phyloP scores from a whole-genome alignment of 192 early-diverging fungal genomes.

The Rhizoclosmatium sp. region DNA sequence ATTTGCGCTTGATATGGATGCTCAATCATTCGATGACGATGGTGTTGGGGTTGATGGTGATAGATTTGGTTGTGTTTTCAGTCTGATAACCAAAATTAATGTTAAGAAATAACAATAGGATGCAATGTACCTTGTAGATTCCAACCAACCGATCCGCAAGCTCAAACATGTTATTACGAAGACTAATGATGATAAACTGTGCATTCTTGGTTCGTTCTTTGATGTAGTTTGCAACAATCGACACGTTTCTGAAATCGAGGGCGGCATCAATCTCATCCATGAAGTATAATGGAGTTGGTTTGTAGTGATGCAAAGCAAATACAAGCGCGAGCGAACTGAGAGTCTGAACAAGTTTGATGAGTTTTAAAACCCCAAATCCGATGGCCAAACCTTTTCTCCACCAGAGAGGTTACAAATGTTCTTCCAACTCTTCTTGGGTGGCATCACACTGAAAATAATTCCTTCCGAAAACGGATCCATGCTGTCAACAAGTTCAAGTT shows the following conservation, averaged over 20 bases:
- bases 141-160: slow-evolving; percentile 97
- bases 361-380: neutral
- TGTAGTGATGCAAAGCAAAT: slow-evolving; percentile 99
- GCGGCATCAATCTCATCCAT: slow-evolving; percentile 99
- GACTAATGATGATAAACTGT: slow-evolving; percentile 98
- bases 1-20: too few species aligned
- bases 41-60: slow-evolving; percentile 69
- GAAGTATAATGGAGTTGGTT: slow-evolving; percentile 98
- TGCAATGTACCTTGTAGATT: slow-evolving; percentile 83
- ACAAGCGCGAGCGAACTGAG: slow-evolving; percentile 97
- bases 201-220: slow-evolving; percentile 96
- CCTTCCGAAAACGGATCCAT: slow-evolving; percentile 99
- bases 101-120: neutral
- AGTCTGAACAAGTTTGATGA: slow-evolving; percentile 62
- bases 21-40: slow-evolving; percentile 31
- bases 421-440: slow-evolving; percentile 99
- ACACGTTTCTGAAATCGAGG: slow-evolving; percentile 98
- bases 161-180: slow-evolving; percentile 99
- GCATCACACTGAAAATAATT: slow-evolving; percentile 98
- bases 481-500: slow-evolving; percentile 95
- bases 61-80: slow-evolving; percentile 85
- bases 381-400: slow-evolving; percentile 88
- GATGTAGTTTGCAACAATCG: slow-evolving; percentile 99
- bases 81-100: slow-evolving; percentile 55
- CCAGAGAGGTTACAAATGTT: slow-evolving; percentile 99